These are phyloP conservation scores for Dendrobium officinale DNA, from an alignment of 106 monocot species.

Conservation along the genomic window DNA sequence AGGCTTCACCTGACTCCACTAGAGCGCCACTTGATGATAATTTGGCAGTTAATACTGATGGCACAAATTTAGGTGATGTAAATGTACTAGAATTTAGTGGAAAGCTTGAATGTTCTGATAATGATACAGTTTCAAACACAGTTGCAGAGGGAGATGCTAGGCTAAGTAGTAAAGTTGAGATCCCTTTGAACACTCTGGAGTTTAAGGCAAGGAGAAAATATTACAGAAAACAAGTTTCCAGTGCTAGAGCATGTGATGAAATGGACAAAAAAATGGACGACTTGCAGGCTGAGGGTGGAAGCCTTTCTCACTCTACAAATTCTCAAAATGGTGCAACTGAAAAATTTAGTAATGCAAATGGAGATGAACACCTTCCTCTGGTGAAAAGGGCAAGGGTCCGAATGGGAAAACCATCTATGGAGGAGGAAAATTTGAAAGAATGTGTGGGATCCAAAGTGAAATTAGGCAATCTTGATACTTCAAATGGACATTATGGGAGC, in stretches of 20 bases:
- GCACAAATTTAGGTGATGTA: slow-evolving; percentile 8
- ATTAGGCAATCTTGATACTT: slow-evolving; percentile 4
- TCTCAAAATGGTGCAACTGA: slow-evolving; percentile 24
- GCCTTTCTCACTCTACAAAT: slow-evolving; percentile 15
- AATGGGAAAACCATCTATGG: slow-evolving; percentile 46
- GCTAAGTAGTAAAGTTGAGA: slow-evolving; percentile 24
- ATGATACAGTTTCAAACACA: slow-evolving; percentile 6
- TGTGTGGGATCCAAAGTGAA: slow-evolving; percentile 10
- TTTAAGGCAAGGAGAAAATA: slow-evolving; percentile 48
- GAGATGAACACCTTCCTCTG: slow-evolving; percentile 93
- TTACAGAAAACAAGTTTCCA: slow-evolving; percentile 26
- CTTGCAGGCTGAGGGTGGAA: slow-evolving; percentile 14
- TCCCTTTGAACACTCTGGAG: slow-evolving; percentile 12
- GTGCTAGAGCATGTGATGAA: slow-evolving; percentile 7
- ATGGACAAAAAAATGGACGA: slow-evolving; percentile 16
- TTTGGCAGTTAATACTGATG: slow-evolving; percentile 5
- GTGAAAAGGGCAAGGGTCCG: slow-evolving; percentile 97
- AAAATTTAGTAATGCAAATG: slow-evolving; percentile 41
- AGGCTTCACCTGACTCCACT: not conserved
- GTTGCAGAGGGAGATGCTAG: slow-evolving; percentile 3
- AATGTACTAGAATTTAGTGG: slow-evolving; percentile 12
- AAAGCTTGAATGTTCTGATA: slow-evolving; percentile 18
- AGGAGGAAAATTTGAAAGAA: slow-evolving; percentile 33
- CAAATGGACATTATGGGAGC: slow-evolving; percentile 12
- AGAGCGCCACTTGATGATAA: slow-evolving; percentile 9